Conservation (phyloP, 2,329 filamentous ascomycete species). For the Stemphylium vesicarium region DNA sequence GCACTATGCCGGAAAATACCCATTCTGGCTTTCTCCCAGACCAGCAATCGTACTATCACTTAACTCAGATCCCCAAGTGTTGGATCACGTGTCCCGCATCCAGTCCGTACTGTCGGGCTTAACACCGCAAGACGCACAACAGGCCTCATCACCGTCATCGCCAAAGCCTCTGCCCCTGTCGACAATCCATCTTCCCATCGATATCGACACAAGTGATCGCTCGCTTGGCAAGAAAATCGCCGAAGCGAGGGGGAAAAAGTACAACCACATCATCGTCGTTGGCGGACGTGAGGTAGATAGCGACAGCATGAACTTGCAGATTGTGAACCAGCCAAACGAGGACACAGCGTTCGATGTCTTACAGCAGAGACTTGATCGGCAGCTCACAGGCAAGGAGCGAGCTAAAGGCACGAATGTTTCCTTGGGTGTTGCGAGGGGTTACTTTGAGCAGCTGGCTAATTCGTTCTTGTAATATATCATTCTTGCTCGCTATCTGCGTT, state of each 20-base stretch:
- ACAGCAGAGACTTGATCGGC: slow-evolving; percentile 37
- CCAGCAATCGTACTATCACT: slow-evolving; percentile 78
- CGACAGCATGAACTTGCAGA: slow-evolving; percentile 34
- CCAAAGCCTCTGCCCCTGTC: slow-evolving; percentile 53
- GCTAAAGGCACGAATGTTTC: slow-evolving; percentile 22
- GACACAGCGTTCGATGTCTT: slow-evolving; percentile 37
- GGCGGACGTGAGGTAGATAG: slow-evolving; percentile 55
- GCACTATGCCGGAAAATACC: slow-evolving; percentile 77
- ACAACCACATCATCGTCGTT: slow-evolving; percentile 75
- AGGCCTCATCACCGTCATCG: slow-evolving; percentile 20
- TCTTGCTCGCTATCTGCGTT: no score
- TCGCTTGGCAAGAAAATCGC: slow-evolving; percentile 72
- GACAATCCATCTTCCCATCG: slow-evolving; percentile 70
- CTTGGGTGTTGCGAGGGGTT: slow-evolving; percentile 31
- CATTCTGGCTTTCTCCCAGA: slow-evolving; percentile 85
- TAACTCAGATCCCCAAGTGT: slow-evolving; percentile 64
- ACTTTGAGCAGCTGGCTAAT: slow-evolving; percentile 39
- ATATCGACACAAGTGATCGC: slow-evolving; percentile 70
- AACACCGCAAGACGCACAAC: slow-evolving; percentile 18
- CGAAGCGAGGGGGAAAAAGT: slow-evolving; percentile 74
- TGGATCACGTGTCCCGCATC: slow-evolving; percentile 56
- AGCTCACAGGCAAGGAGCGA: slow-evolving; percentile 22
- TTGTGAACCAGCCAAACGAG: slow-evolving; percentile 49
- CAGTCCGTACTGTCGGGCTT: slow-evolving; percentile 41
- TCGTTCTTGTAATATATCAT: slow-evolving; percentile 30